Evolutionary conservation across 2,329 filamentous ascomycete genomes (phyloP), one percentile per base, ranked within the genome.

Genomic region (Tetracladium maxilliforme): DNA sequence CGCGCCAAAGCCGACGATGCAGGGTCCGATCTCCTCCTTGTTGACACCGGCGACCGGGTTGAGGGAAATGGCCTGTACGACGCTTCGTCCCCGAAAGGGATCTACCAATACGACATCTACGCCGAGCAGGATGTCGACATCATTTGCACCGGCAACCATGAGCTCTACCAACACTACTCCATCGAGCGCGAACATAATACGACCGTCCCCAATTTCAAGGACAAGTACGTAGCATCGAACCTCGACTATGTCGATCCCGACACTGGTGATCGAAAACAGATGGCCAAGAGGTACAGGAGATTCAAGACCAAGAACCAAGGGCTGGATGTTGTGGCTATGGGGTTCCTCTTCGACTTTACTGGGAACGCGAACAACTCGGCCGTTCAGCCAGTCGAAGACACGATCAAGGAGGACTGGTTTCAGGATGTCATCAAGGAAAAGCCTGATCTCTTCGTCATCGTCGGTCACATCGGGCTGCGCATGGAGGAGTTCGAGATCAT

Each of bases 41-140:
- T 98, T 34, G 90, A 98, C 47, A 94, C 86, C 1, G 90, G 90
- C 31, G 90, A 95, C 44, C 70, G 87, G 6, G 70, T 94, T 39
- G 90, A 95, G 49, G 84, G 87, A 18, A 95, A 93, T 45, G 90
- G 87, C 2, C 66, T 98, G 4, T 95, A 93, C 51, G 90, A 95
- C 46, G 78, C 75, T 5, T 93, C 84, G 1, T 60, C 65, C 15
- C 90, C 90, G 7, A 92, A 92, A 44, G 90, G 90, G 13, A 64
- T 75, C 42, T 94, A 84, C 47, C 83, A 82, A 2, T 87, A 83
- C 44, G 79, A 87, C 34, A 90, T 95, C 28, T 72, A 90, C 44
- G 74, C 72, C 32, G 61, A 92, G 43, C 83, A 93, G 44, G 52
- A 72, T 21, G 72, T 94, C 37, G 87, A 95, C 44, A 54, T 93